Percentiles rank a stretch among this genome's conserved stretches.
These are phyloP conservation scores for Boletus barrowsii DNA, from an alignment of 768 basidiomycete species.

Conservation along the genomic window DNA sequence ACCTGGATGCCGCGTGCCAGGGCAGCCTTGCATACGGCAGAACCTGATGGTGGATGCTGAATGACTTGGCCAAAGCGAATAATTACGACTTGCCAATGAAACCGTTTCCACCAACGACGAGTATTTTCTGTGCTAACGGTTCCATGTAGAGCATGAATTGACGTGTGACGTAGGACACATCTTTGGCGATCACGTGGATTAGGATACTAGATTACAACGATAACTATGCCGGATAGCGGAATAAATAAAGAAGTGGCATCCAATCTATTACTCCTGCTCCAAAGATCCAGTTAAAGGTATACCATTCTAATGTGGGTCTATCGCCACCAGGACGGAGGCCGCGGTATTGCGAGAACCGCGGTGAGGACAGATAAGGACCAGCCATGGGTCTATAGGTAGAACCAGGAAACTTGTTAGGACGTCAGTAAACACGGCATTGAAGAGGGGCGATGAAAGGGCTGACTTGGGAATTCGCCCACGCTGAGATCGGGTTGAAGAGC, in stretches of 20 bases:
- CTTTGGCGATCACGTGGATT: background rate
- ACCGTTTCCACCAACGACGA: conserved; percentile 98
- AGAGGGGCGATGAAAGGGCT: conserved; percentile 20
- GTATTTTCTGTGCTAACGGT: conserved; percentile 52
- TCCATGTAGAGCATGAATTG: conserved; percentile 7
- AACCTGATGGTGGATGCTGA: conserved; percentile 53
- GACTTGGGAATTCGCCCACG: conserved; percentile 59
- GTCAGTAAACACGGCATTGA: background rate
- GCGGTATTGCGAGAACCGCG: background rate
- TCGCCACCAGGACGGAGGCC: conserved; percentile 44
- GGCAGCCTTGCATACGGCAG: conserved; percentile 88
- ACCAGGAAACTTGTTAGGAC: conserved; percentile 29
- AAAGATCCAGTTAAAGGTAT: background rate
- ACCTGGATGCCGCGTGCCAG: conserved; percentile 82
- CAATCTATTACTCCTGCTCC: background rate
- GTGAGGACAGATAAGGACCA: conserved; percentile 12
- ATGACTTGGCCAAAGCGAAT: background rate
- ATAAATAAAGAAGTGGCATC: conserved; percentile 5
- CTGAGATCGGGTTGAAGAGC: conserved; percentile 42
- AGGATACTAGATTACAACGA: background rate
- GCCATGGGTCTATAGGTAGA: conserved; percentile 21
- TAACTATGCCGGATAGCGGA: conserved; percentile 20
- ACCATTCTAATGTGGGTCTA: conserved; percentile 21
- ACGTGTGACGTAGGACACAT: background rate
- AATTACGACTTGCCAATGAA: conserved; percentile 71